A percentile compares a stretch with the other conserved stretches of the same genome.
Evolutionary conservation across 257 asterid genomes (phyloP).

Genomic region (Solanum pimpinellifolium): DNA sequence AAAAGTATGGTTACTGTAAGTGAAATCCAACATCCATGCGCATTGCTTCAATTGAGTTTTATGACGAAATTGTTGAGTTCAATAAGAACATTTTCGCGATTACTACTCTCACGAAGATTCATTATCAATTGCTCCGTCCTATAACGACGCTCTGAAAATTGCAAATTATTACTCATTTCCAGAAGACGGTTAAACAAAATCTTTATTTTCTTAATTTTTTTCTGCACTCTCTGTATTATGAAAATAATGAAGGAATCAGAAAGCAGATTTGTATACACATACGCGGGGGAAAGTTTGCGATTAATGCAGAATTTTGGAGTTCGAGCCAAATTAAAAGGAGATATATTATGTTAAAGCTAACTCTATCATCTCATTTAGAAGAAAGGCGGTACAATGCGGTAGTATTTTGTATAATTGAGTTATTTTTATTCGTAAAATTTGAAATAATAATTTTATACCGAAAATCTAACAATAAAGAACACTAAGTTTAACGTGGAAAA

Average conservation of each 20-base stretch:
- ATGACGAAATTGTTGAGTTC: neutral
- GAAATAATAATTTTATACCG: no score
- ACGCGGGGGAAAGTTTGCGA: neutral
- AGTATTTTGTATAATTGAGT: no score
- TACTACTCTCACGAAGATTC: neutral
- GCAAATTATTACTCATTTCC: no score
- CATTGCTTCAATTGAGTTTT: neutral
- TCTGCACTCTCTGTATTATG: no score
- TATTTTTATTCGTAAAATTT: no score
- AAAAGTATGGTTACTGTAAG: neutral
- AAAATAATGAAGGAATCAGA: neutral
- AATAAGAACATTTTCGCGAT: neutral
- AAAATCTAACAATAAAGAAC: no score
- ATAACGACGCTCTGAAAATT: neutral
- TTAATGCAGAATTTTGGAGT: neutral
- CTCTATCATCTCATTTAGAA: neutral
- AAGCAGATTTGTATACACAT: neutral
- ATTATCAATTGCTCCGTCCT: neutral
- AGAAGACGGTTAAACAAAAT: neutral
- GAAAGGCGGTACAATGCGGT: neutral
- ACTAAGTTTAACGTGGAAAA: no score
- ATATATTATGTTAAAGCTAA: neutral
- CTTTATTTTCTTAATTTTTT: no score
- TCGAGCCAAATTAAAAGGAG: neutral
- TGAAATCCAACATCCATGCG: neutral